These are phyloP conservation scores for Naganishia sp. DNA, from an alignment of 1,284 basidiomycete species.

Conservation along the genomic window DNA sequence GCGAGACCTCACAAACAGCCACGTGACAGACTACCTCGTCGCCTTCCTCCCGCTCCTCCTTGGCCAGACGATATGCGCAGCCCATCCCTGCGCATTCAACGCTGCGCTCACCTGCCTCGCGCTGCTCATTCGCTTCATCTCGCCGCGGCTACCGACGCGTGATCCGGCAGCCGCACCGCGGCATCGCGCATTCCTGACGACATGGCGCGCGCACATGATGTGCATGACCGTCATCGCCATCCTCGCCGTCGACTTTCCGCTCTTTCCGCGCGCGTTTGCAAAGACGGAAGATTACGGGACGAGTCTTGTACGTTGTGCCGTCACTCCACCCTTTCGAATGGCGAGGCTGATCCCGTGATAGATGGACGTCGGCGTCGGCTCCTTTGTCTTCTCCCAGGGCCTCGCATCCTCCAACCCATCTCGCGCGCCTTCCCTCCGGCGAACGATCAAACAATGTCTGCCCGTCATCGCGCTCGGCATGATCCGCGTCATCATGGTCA, in stretches of 20 bases:
- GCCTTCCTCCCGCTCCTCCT: constrained; percentile 75
- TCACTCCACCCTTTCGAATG: not conserved
- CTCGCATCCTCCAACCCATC: constrained; percentile 65
- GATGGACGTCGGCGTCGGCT: constrained; percentile 98
- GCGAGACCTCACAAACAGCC: constrained; percentile 55
- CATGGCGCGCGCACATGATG: constrained; percentile 94
- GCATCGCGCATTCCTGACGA: constrained; percentile 66
- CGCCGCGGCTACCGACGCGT: not conserved
- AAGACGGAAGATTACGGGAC: constrained; percentile 96
- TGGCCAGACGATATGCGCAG: constrained; percentile 73
- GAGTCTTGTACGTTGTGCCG: constrained; percentile 66
- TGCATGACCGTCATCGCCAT: constrained; percentile 88
- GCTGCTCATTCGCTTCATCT: not conserved
- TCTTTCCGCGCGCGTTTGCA: constrained; percentile 83
- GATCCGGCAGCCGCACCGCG: not conserved
- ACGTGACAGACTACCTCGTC: constrained; percentile 62
- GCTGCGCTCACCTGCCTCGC: constrained; percentile 54
- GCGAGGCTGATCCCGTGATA: constrained; percentile 45
- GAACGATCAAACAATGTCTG: constrained; percentile 61
- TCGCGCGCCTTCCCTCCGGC: constrained; percentile 27
- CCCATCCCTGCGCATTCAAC: constrained; percentile 61
- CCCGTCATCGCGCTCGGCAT: constrained; percentile 76
- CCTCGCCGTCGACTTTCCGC: constrained; percentile 90
- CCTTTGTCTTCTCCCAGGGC: constrained; percentile 96
- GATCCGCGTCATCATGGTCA: constrained; percentile 79